A percentile compares a stretch with the other conserved stretches of the same genome.
phyloP scores from a whole-genome alignment of 768 basidiomycete species.

The Chlorophyllum brunneum region DNA sequence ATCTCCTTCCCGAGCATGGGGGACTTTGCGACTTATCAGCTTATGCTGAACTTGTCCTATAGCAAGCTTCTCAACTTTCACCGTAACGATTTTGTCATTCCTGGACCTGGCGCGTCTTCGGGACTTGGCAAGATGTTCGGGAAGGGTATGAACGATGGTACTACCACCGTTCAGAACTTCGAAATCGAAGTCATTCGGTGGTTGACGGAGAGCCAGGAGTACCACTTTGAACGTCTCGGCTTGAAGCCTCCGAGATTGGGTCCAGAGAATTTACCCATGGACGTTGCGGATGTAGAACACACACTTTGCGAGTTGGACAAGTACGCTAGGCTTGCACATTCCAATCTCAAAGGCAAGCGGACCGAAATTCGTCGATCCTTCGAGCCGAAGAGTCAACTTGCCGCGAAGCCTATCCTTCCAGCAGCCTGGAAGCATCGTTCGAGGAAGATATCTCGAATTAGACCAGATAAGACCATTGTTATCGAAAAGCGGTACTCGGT shows the following conservation, averaged over 20 bases:
- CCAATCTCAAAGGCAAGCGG: constrained; percentile 39
- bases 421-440: constrained; percentile 53
- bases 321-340: constrained; percentile 59
- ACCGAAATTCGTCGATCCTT: constrained; percentile 36
- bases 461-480: constrained; percentile 27
- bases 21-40: constrained; percentile 71
- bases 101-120: constrained; percentile 62
- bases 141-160: constrained; percentile 27
- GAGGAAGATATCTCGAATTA: constrained; percentile 39
- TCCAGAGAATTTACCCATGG: constrained; percentile 44
- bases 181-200: constrained; percentile 62
- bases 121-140: constrained; percentile 72
- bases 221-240: constrained; percentile 59
- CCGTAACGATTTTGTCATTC: constrained; percentile 64
- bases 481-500: constrained; percentile 44
- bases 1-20: constrained; percentile 66
- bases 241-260: constrained; percentile 51
- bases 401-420: constrained; percentile 35
- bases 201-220: constrained; percentile 53
- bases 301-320: constrained; percentile 78
- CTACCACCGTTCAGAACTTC: constrained; percentile 27
- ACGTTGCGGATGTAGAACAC: constrained; percentile 74
- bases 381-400: constrained; percentile 19
- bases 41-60: constrained; percentile 57
- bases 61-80: constrained; percentile 56